Conservation (phyloP, 257 asterid species). For the Penstemon newberryi region DNA sequence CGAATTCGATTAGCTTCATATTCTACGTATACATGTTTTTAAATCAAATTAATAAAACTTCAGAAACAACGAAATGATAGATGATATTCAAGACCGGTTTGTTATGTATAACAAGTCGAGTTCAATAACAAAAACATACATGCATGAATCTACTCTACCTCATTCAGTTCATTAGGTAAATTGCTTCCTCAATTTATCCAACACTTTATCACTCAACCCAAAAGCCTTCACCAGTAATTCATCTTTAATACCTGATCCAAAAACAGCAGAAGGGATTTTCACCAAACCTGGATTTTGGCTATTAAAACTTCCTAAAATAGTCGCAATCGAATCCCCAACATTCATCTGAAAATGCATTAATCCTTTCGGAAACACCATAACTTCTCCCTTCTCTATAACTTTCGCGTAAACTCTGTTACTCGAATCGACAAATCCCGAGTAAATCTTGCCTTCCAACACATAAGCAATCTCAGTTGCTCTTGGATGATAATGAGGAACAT, state of each 20-base stretch:
- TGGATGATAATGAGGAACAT: constrained; percentile 78
- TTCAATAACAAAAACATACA: background rate
- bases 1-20: too few relatives aligned
- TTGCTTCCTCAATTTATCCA: constrained; percentile 61
- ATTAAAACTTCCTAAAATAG: constrained; percentile 67
- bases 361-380: constrained; percentile 80
- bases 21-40: too few relatives aligned
- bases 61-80: too few relatives aligned
- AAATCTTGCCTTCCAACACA: constrained; percentile 67
- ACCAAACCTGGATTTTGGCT: constrained; percentile 81
- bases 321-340: constrained; percentile 50
- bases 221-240: constrained; percentile 70
- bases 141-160: background rate
- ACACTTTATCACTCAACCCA: constrained; percentile 61
- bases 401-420: constrained; percentile 55
- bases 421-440: constrained; percentile 78
- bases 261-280: constrained; percentile 61
- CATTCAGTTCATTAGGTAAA: constrained; percentile 33
- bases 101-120: background rate
- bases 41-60: too few relatives aligned
- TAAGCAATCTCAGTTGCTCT: constrained; percentile 73
- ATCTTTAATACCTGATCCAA: constrained; percentile 58
- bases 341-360: constrained; percentile 82
- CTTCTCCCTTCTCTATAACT: constrained; percentile 74
- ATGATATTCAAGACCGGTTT: too few relatives aligned